A percentile compares a stretch with the other conserved stretches of the same genome.
Conservation (phyloP, 805 yeast species). For the Pichia phayaonensis region DNA sequence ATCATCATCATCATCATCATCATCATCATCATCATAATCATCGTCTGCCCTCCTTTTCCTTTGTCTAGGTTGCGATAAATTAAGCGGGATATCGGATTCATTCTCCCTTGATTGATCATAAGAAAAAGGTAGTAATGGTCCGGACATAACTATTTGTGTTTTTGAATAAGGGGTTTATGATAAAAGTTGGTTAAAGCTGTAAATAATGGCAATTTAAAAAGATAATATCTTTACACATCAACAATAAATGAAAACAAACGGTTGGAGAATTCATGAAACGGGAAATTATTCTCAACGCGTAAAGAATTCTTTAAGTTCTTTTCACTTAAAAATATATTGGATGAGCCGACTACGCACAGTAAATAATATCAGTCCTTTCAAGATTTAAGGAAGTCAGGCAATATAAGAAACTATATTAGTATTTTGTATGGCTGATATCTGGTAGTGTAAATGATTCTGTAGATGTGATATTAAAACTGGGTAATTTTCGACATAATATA, state of each 20-base stretch:
- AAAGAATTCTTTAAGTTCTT: too few species aligned
- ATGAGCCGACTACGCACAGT: too few species aligned
- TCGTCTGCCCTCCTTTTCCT: background rate
- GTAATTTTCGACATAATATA: too few species aligned
- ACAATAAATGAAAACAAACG: background rate
- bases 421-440: too few species aligned
- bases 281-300: too few species aligned
- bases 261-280: background rate
- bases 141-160: constrained; percentile 6
- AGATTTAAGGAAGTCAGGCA: too few species aligned
- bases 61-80: constrained; percentile 21
- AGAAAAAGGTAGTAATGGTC: constrained; percentile 41
- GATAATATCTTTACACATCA: background rate
- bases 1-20: background rate
- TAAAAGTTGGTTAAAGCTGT: background rate
- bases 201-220: background rate
- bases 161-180: background rate
- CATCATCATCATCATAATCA: background rate
- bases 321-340: too few species aligned
- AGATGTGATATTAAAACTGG: too few species aligned
- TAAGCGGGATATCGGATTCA: constrained; percentile 13
- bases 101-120: constrained; percentile 32
- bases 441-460: too few species aligned
- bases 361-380: too few species aligned
- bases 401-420: too few species aligned